Percentiles rank a stretch among this genome's conserved stretches.
Evolutionary conservation across 352 stramenopile species (phyloP).

Genomic region (Pythium grandisporangium): DNA sequence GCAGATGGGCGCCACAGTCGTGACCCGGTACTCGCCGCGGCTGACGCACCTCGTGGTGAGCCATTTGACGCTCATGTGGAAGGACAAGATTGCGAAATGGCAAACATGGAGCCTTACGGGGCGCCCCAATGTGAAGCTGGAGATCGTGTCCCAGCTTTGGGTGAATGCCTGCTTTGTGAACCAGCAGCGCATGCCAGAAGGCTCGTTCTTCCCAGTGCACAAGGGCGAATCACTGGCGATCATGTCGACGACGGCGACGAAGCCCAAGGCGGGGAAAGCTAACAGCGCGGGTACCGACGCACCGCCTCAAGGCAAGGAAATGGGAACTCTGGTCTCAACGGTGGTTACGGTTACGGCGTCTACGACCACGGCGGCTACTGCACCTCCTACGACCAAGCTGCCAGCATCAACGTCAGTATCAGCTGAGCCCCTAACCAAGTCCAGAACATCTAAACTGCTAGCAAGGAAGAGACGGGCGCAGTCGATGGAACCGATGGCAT

Average conservation of each 20-base stretch:
- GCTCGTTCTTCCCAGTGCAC: slow-evolving; percentile 64
- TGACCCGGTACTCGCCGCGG: slow-evolving; percentile 52
- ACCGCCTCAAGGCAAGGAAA: too few relatives aligned
- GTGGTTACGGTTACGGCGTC: too few relatives aligned
- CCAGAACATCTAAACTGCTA: too few relatives aligned
- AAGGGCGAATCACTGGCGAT: slow-evolving; percentile 11
- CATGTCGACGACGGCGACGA: neutral
- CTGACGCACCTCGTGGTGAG: slow-evolving; percentile 76
- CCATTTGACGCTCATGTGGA: slow-evolving; percentile 53
- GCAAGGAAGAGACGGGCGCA: slow-evolving; percentile 33
- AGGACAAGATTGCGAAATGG: slow-evolving; percentile 66
- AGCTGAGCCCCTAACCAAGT: too few relatives aligned
- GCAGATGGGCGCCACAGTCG: slow-evolving; percentile 52
- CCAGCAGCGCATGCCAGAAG: slow-evolving; percentile 59
- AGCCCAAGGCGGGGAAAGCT: neutral
- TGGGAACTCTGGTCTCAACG: too few relatives aligned
- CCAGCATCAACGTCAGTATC: too few relatives aligned
- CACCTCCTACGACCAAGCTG: too few relatives aligned
- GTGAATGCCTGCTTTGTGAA: slow-evolving; percentile 76
- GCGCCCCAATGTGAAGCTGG: slow-evolving; percentile 18
- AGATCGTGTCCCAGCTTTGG: slow-evolving; percentile 80
- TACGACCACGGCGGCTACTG: too few relatives aligned
- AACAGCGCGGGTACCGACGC: neutral
- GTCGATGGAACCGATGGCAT: slow-evolving; percentile 65
- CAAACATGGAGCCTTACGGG: slow-evolving; percentile 23